Conservation (phyloP, 2,329 filamentous ascomycete species). For the Talaromyces atroroseus region DNA sequence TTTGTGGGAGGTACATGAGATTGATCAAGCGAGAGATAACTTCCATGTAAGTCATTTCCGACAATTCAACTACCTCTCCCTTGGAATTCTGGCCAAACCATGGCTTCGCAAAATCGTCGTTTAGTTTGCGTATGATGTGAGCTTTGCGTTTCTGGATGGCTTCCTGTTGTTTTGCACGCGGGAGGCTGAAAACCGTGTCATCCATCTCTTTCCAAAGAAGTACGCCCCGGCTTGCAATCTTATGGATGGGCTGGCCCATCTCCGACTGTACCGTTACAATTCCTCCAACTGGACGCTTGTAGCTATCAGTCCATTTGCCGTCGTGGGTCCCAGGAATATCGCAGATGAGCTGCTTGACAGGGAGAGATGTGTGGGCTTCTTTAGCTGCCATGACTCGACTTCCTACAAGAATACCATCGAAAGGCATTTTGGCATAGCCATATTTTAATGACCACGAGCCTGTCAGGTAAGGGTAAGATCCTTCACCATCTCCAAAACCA, state of each 20-base stretch:
- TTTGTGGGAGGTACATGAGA: constrained; percentile 80
- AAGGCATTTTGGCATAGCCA: constrained; percentile 88
- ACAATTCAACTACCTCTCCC: constrained; percentile 75
- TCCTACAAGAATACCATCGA: constrained; percentile 84
- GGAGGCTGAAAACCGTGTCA: constrained; percentile 17
- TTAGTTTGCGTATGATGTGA: constrained; percentile 77
- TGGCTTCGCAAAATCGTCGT: constrained; percentile 92
- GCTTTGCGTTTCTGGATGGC: constrained; percentile 47
- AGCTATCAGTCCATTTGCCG: constrained; percentile 82
- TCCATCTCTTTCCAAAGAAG: constrained; percentile 36
- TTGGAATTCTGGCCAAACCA: constrained; percentile 86
- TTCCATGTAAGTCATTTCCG: constrained; percentile 93
- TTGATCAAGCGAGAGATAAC: constrained; percentile 81
- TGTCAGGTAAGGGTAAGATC: constrained; percentile 87
- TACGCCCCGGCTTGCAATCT: constrained; percentile 35
- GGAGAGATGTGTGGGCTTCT: constrained; percentile 80
- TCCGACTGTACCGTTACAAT: constrained; percentile 73
- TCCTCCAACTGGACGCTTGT: constrained; percentile 83
- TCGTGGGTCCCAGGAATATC: constrained; percentile 79
- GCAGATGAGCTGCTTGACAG: constrained; percentile 83
- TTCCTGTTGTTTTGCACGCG: constrained; percentile 53
- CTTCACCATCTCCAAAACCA: constrained; percentile 82
- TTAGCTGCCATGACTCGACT: constrained; percentile 93
- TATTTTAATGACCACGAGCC: constrained; percentile 79
- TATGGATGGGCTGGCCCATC: constrained; percentile 39